These are phyloP conservation scores for Boletus pseudopeckii DNA, from an alignment of 768 basidiomycete genomes.

Conservation along the genomic window DNA sequence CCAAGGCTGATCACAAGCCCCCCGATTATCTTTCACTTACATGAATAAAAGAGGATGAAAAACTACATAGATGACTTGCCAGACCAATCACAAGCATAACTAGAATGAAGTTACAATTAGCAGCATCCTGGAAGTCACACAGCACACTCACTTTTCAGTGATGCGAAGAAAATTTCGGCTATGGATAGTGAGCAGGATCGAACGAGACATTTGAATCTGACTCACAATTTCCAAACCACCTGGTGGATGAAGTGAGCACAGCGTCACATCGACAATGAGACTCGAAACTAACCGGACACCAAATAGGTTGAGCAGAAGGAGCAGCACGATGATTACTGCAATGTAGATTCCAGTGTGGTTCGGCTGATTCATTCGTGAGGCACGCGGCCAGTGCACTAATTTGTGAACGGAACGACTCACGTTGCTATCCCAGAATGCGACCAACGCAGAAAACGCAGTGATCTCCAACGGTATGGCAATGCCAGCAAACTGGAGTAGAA, in stretches of 20 bases:
- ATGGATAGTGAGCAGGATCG: slow-evolving; percentile 2
- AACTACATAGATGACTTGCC: slow-evolving; percentile 2
- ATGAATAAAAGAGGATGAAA: background rate
- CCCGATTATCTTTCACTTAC: slow-evolving; percentile 27
- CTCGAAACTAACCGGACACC: slow-evolving; percentile 43
- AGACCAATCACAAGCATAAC: slow-evolving; percentile 39
- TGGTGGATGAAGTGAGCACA: slow-evolving; percentile 29
- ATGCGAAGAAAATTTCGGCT: slow-evolving; percentile 24
- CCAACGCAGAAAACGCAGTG: slow-evolving; percentile 47
- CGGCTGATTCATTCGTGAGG: slow-evolving; percentile 24
- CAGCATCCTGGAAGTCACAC: background rate
- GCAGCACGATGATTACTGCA: slow-evolving; percentile 35
- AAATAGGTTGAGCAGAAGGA: slow-evolving; percentile 44
- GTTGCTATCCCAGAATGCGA: slow-evolving; percentile 48
- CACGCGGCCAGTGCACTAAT: background rate
- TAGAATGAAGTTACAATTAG: slow-evolving; percentile 4
- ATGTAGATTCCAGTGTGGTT: slow-evolving; percentile 41
- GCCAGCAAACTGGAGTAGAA: slow-evolving; percentile 9
- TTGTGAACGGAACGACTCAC: slow-evolving; percentile 2
- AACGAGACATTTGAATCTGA: background rate
- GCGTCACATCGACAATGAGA: slow-evolving; percentile 29
- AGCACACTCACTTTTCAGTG: slow-evolving; percentile 21
- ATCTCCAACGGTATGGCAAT: slow-evolving; percentile 50
- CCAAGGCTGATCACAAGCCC: slow-evolving; percentile 57
- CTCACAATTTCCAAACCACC: slow-evolving; percentile 24